Conservation (phyloP, 75 land plant species). For the Cupressus sempervirens region DNA sequence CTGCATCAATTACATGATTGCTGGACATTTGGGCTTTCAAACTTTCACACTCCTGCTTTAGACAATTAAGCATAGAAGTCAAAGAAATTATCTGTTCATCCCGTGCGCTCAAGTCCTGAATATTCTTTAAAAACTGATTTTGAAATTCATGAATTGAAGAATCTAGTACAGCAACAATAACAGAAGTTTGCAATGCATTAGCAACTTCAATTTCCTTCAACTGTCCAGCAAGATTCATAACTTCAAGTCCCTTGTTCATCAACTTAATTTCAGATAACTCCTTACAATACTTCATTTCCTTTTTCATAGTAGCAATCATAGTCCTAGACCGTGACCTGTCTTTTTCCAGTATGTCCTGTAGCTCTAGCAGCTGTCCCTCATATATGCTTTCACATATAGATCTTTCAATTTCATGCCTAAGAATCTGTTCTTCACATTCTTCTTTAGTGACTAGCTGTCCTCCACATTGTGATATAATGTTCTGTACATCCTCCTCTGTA, state of each 20-base stretch:
- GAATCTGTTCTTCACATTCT: conserved; percentile 8
- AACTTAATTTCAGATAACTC: neutral
- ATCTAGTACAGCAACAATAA: conserved; percentile 6
- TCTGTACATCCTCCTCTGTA: neutral
- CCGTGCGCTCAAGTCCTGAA: neutral
- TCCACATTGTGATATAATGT: neutral
- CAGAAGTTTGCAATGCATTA: conserved; percentile 1
- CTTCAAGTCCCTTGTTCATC: neutral
- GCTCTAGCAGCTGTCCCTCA: neutral
- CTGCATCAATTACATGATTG: conserved; percentile 8
- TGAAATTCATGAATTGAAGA: neutral
- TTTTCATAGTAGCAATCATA: neutral
- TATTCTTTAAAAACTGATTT: neutral
- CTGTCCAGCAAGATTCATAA: neutral
- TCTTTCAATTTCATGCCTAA: conserved; percentile 3
- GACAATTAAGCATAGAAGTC: neutral
- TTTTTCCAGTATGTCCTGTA: neutral
- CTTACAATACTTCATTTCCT: neutral
- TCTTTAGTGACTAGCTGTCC: neutral
- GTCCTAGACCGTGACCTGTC: neutral
- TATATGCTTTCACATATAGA: neutral
- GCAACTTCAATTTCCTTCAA: neutral
- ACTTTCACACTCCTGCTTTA: neutral
- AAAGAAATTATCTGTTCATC: neutral
- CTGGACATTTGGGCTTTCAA: conserved; percentile 2